Evolutionary conservation across 2,329 filamentous ascomycete species (phyloP).

Genomic region (Aspergillus pseudotamarii): DNA sequence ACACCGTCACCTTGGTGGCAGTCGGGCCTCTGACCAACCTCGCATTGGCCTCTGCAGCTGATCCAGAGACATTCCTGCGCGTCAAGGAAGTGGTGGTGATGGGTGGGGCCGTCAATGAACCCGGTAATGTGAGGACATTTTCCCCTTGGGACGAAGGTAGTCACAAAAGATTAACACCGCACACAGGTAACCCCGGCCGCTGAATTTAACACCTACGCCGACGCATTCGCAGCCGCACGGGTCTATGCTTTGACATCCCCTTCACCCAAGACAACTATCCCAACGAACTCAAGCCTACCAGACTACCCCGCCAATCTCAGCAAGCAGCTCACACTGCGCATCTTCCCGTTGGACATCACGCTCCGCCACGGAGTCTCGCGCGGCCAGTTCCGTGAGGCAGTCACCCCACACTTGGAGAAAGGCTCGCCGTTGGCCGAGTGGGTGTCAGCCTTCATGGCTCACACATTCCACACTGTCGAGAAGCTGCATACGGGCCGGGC

Average conservation of each 20-base stretch:
- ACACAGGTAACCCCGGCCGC: constrained; percentile 68
- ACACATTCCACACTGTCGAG: constrained; percentile 70
- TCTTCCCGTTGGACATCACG: constrained; percentile 79
- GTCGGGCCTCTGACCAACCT: constrained; percentile 93
- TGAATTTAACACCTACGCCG: constrained; percentile 96
- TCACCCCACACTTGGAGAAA: constrained; percentile 58
- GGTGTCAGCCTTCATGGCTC: constrained; percentile 71
- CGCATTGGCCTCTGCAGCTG: constrained; percentile 82
- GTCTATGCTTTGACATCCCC: constrained; percentile 77
- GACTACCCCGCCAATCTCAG: constrained; percentile 68
- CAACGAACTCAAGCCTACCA: constrained; percentile 55
- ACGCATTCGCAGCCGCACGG: constrained; percentile 74
- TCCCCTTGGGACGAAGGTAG: neutral
- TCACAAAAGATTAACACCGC: neutral
- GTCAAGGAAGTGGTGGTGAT: constrained; percentile 93
- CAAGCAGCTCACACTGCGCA: constrained; percentile 65
- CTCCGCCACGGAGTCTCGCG: constrained; percentile 67
- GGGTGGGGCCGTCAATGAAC: constrained; percentile 79
- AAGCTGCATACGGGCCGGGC: constrained; percentile 59
- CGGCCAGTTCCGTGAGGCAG: constrained; percentile 59
- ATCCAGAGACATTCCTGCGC: constrained; percentile 84
- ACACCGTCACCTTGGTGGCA: constrained; percentile 86
- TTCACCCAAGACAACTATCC: constrained; percentile 81
- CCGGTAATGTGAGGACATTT: constrained; percentile 71
- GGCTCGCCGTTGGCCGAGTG: constrained; percentile 75